A percentile compares a stretch with the other conserved stretches of the same genome.
Conservation (phyloP, 305 asterid genomes). For the Rubia tinctorum region DNA sequence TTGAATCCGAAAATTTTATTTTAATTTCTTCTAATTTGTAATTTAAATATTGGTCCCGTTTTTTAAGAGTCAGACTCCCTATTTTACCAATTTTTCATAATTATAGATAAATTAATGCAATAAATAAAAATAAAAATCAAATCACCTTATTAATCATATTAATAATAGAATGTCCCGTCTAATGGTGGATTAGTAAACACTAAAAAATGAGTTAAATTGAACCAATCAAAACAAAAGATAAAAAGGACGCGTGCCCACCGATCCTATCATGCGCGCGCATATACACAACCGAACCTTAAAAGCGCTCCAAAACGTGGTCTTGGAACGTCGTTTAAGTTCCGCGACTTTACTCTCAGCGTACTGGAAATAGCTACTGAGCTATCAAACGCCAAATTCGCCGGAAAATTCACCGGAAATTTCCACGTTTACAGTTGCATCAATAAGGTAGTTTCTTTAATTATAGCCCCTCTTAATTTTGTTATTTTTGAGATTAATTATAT, state of each 20-base stretch:
- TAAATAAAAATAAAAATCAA: too few relatives aligned
- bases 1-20: too few relatives aligned
- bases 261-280: neutral
- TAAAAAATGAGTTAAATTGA: too few relatives aligned
- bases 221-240: neutral
- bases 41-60: too few relatives aligned
- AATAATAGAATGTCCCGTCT: too few relatives aligned
- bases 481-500: neutral
- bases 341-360: constrained; percentile 39
- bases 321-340: constrained; percentile 45
- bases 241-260: neutral
- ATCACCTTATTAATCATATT: too few relatives aligned
- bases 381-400: neutral
- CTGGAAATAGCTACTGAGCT: constrained; percentile 31
- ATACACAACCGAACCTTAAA: constrained; percentile 36
- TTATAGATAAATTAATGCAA: too few relatives aligned
- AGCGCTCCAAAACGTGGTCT: constrained; percentile 22
- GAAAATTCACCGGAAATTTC: constrained; percentile 15
- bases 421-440: neutral
- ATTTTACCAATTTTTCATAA: too few relatives aligned
- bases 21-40: too few relatives aligned
- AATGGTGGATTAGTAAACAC: too few relatives aligned
- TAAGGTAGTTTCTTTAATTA: neutral
- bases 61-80: too few relatives aligned
- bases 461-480: neutral